A percentile compares a stretch with the other conserved stretches of the same genome.
Conservation (phyloP, 768 basidiomycete genomes). For the Russula vinacea region DNA sequence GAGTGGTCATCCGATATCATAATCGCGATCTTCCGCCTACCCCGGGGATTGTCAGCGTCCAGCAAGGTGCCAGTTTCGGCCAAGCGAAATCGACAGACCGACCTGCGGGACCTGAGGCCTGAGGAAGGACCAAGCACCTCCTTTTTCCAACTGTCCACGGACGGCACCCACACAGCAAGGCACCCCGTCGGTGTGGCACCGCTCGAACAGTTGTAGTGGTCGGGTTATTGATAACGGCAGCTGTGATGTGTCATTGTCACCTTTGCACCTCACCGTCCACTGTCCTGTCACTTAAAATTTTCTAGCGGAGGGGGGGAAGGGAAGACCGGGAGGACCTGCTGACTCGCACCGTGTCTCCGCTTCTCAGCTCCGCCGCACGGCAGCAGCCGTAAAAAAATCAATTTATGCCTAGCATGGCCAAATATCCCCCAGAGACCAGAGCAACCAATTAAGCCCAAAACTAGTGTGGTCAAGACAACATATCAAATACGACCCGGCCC, state of each 20-base stretch:
- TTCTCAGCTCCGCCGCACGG: neutral
- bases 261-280: neutral
- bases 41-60: neutral
- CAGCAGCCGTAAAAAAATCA: neutral
- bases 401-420: neutral
- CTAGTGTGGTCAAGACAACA: constrained; percentile 38
- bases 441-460: constrained; percentile 15
- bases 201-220: neutral
- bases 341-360: neutral
- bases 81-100: constrained; percentile 2
- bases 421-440: neutral
- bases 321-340: too few relatives aligned
- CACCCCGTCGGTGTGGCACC: neutral
- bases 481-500: constrained; percentile 69
- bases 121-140: neutral
- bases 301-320: neutral
- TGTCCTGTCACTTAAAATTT: constrained; percentile 3
- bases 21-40: neutral
- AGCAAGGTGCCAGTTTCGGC: neutral
- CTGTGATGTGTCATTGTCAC: neutral
- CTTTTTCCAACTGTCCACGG: constrained; percentile 4
- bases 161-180: constrained; percentile 15
- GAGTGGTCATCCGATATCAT: too few relatives aligned
- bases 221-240: neutral
- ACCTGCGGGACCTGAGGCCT: constrained; percentile 18